Conservation (phyloP, 148 eudicot species). For the Chenopodium formosanum region DNA sequence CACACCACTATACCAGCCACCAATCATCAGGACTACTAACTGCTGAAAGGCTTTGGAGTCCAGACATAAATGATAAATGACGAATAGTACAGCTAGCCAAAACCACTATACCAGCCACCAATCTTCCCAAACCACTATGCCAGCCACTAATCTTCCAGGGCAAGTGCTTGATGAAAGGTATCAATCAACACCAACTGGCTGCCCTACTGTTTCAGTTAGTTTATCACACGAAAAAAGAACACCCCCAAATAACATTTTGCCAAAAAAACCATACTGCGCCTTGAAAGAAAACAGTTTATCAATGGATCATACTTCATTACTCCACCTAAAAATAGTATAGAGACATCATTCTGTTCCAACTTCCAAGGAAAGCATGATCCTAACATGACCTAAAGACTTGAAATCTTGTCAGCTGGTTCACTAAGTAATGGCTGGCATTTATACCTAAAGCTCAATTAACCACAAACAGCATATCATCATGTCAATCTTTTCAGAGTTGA, state of each 20-base stretch:
- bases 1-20: neutral
- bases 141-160: neutral
- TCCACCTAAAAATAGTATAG: neutral
- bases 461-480: neutral
- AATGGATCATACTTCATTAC: too few relatives aligned
- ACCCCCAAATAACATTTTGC: neutral
- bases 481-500: neutral
- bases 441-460: neutral
- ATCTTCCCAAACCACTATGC: neutral
- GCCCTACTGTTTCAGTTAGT: neutral
- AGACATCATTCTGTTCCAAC: neutral
- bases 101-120: neutral
- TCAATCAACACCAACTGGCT: neutral
- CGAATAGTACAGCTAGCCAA: neutral
- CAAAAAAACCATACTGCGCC: too few relatives aligned
- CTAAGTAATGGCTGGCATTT: neutral
- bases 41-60: neutral
- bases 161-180: neutral
- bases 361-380: neutral
- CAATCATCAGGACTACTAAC: neutral
- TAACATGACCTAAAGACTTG: neutral
- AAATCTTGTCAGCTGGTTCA: neutral
- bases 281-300: too few relatives aligned
- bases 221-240: neutral
- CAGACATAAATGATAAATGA: neutral